Evolutionary conservation across 805 yeast genomes (phyloP), one percentile per base, ranked within the genome.

Genomic region (Candida ponderosae): DNA sequence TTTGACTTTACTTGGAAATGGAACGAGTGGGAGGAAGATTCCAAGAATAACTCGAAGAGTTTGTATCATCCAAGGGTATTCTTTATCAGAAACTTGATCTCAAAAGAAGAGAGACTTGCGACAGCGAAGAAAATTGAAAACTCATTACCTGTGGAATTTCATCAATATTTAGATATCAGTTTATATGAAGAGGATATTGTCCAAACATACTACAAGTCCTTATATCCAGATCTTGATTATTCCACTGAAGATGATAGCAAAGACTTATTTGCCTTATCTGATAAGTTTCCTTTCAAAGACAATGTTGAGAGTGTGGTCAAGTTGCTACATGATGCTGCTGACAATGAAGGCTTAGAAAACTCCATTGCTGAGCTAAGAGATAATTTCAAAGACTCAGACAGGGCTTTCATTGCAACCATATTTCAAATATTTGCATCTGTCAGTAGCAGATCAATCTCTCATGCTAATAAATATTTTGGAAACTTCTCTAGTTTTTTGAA

Each of bases 1-100:
- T 93, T 90, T 59, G 88, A 83, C 40, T 93, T 86, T 62, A 85
- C 89, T 28, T 93, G 99, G 99, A 87, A 88, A 54, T 93, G 98
- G 98, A 77, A 75, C 44, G 97, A 89, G 58, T 93, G 98, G 98
- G 75, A 71, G 20, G 62, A 59, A 3, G 84, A 79, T 49, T 69
- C 80, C 0, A 49, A 55, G n/a, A 57, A 56, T 33, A 69, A 65
- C 33, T 63, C 71, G 27, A 56, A 63, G 26, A 62, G 68, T 21
- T 50, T 53, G 14, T 77, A 74, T 50, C 89, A 85, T 53, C 96
- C 97, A 11, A 77, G 76, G 46, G 69, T 74, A 43, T 74, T 72
- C 33, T 81, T 90, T 46, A 76, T 90, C 41, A 76, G 71, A 47
- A 88, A 88, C 59, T 67, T 89, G 44, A 79, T 93, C 41, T 74